phyloP scores from a whole-genome alignment of 768 basidiomycete genomes.

The Serendipita sp. region DNA sequence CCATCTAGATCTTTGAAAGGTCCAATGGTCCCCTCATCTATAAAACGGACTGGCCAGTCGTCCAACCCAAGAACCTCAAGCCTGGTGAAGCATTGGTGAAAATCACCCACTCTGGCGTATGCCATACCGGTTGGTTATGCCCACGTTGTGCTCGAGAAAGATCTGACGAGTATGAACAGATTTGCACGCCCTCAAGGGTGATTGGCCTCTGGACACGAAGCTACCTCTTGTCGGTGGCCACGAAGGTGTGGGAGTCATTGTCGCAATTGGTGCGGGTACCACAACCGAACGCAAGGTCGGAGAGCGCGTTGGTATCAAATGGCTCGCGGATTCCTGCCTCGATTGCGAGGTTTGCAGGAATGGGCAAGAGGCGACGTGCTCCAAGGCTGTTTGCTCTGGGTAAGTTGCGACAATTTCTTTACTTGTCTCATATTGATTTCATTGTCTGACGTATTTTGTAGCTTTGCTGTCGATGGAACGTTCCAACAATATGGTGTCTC shows the following conservation, averaged over 20 bases:
- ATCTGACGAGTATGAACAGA: conserved; percentile 22
- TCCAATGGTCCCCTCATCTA: conserved; percentile 1
- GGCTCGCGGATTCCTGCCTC: conserved; percentile 36
- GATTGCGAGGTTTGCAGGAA: conserved; percentile 63
- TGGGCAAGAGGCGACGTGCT: conserved; percentile 62
- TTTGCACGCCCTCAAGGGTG: conserved; percentile 54
- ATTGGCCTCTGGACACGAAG: conserved; percentile 64
- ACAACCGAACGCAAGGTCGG: conserved; percentile 52
- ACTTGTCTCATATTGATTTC: neutral
- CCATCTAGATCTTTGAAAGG: neutral
- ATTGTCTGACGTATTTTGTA: neutral
- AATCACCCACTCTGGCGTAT: conserved; percentile 66
- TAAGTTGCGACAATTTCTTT: conserved; percentile 20
- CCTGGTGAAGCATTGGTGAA: conserved; percentile 48
- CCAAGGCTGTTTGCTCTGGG: conserved; percentile 43
- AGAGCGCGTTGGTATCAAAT: conserved; percentile 69
- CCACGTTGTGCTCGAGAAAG: neutral
- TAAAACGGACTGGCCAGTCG: neutral
- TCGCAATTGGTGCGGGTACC: conserved; percentile 62
- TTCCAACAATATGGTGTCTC: conserved; percentile 45
- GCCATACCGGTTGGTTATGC: conserved; percentile 36
- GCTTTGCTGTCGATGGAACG: conserved; percentile 49
- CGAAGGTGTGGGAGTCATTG: conserved; percentile 67
- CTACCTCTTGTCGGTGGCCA: conserved; percentile 67
- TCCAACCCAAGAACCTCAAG: neutral